Evolutionary conservation across 148 eudicot species (phyloP), one percentile per base, ranked within the genome.

Genomic region (Chenopodium quinoa): DNA sequence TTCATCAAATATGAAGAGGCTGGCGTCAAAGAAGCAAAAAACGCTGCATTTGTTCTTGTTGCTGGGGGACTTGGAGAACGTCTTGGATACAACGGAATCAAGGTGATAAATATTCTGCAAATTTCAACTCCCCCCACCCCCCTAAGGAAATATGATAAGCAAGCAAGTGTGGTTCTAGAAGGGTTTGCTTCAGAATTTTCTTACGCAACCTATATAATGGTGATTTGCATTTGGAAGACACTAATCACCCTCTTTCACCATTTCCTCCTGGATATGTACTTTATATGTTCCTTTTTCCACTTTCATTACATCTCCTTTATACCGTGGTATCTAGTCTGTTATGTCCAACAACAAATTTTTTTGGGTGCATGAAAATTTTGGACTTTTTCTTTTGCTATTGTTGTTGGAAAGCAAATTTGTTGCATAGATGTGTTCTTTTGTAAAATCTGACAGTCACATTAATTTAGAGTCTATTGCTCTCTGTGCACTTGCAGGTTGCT

Each of bases 11-110:
- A 80, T 82, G 99, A 96, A 86, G 95, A 93, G 58, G 73, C 91
- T 74, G 99, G 99, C 67, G 87, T 96, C 71, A 90, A 78, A 79
- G 97, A 96, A 92, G 91, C 91, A 56, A 85, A 85, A 78, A 90
- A 92, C 82, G 97, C 99, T 83, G 98, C 99, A 83, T 96, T 96
- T 89, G 94, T 96, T 78, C 99, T 96, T 87, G 99, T 93, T 87
- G 99, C 99, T 75, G 99, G 99, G 72, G 99, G 99, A 29, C 98
- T 96, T 82, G 99, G 99, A 14, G 99, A 96, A 85, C 98, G 99
- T 79, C 95, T 94, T 78, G 98, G 98, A 34, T 93, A 94, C 89
- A 93, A 92, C 82, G 99, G 98, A 87, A 93, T 96, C 81, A 96
- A 96, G 97, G 99, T 96, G 78, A 80, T 37, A 56, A 17, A 82